These are phyloP conservation scores for Oryza longistaminata DNA, from an alignment of 176 grass and related monocot species.

Conservation along the genomic window DNA sequence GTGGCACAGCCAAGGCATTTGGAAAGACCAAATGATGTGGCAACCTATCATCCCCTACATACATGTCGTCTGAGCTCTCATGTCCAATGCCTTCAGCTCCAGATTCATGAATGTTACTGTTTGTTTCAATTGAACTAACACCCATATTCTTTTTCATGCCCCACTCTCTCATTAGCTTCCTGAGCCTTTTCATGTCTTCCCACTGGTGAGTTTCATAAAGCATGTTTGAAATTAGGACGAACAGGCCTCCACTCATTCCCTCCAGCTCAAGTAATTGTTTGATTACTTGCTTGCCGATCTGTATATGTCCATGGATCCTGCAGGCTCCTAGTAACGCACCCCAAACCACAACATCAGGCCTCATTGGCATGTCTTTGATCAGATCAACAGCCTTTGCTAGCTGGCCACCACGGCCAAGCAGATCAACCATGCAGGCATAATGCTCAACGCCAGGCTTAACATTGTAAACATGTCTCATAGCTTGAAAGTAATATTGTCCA, in stretches of 20 bases:
- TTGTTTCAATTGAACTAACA: slow-evolving; percentile 45
- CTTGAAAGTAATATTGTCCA: slow-evolving; percentile 46
- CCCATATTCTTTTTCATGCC: slow-evolving; percentile 47
- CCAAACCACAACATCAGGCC: slow-evolving; percentile 59
- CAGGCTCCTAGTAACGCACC: slow-evolving; percentile 56
- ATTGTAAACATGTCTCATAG: slow-evolving; percentile 45
- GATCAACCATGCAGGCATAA: slow-evolving; percentile 61
- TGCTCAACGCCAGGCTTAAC: slow-evolving; percentile 51
- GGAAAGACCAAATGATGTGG: slow-evolving; percentile 32
- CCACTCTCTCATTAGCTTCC: slow-evolving; percentile 56
- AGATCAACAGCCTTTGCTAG: slow-evolving; percentile 47
- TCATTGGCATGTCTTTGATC: slow-evolving; percentile 58
- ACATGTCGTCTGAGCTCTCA: slow-evolving; percentile 36
- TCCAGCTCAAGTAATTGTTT: slow-evolving; percentile 52
- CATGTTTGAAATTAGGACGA: slow-evolving; percentile 56
- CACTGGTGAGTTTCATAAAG: slow-evolving; percentile 38
- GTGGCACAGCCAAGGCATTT: neutral
- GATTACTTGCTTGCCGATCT: slow-evolving; percentile 43
- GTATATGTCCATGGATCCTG: slow-evolving; percentile 51
- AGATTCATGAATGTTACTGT: slow-evolving; percentile 42
- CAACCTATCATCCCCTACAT: slow-evolving; percentile 19
- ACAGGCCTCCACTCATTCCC: slow-evolving; percentile 39
- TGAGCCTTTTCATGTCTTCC: slow-evolving; percentile 50
- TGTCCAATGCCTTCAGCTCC: slow-evolving; percentile 49
- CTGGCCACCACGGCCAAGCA: slow-evolving; percentile 39